phyloP scores from a whole-genome alignment of 1,284 basidiomycete species.

The Mixia osmundae region DNA sequence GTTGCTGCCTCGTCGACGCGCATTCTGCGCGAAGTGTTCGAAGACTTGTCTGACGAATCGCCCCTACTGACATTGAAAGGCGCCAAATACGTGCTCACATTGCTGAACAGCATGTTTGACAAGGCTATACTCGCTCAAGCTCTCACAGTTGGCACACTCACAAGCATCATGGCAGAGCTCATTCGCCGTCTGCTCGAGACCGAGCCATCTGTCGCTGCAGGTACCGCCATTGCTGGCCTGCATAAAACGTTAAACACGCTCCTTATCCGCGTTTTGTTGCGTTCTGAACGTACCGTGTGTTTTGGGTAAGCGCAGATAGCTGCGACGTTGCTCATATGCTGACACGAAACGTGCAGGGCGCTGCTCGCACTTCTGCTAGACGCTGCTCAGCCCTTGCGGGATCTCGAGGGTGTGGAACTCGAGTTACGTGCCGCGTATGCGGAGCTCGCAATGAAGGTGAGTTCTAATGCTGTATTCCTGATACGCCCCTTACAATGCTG shows the following conservation, averaged over 20 bases:
- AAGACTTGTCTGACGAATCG: slow-evolving; percentile 34
- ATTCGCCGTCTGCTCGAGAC: slow-evolving; percentile 73
- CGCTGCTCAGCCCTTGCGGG: slow-evolving; percentile 64
- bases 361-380: slow-evolving; percentile 63
- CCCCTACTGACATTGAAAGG: slow-evolving; percentile 55
- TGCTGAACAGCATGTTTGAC: slow-evolving; percentile 71
- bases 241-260: slow-evolving; percentile 98
- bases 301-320: slow-evolving; percentile 42
- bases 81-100: slow-evolving; percentile 81
- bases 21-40: slow-evolving; percentile 70
- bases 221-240: slow-evolving; percentile 26
- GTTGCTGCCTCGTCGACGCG: slow-evolving; percentile 63
- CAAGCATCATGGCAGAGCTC: slow-evolving; percentile 57
- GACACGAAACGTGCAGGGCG: slow-evolving; percentile 26
- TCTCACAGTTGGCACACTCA: slow-evolving; percentile 50
- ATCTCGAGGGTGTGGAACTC: slow-evolving; percentile 21
- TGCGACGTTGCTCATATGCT: background rate
- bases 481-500: slow-evolving; percentile 7
- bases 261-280: slow-evolving; percentile 74
- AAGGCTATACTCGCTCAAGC: slow-evolving; percentile 57
- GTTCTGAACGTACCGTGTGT: slow-evolving; percentile 69
- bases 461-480: slow-evolving; percentile 6
- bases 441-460: slow-evolving; percentile 66
- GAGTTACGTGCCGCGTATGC: slow-evolving; percentile 48
- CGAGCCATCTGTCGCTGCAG: slow-evolving; percentile 34